These are phyloP conservation scores for Lithospermum erythrorhizon DNA, from an alignment of 257 asterid species.

Conservation along the genomic window DNA sequence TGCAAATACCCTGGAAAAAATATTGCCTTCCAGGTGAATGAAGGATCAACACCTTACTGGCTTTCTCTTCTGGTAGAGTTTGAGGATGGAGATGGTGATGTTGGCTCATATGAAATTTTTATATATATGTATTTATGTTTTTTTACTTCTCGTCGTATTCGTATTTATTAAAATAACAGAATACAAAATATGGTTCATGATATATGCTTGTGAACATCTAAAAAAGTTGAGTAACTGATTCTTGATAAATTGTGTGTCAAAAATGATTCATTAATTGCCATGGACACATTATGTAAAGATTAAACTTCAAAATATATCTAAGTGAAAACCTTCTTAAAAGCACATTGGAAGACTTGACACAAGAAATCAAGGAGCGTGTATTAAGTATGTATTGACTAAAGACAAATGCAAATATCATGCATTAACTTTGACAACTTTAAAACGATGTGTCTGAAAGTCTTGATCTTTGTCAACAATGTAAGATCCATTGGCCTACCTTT, in stretches of 20 bases:
- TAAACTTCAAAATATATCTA: conserved; percentile 26
- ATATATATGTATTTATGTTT: no score
- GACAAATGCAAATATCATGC: conserved; percentile 20
- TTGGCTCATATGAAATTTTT: no score
- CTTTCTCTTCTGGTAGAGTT: conserved; percentile 75
- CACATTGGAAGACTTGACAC: conserved; percentile 19
- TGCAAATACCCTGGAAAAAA: conserved; percentile 82
- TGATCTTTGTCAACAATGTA: conserved; percentile 10
- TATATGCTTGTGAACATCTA: no score
- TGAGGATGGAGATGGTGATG: conserved; percentile 90
- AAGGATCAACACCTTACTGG: conserved; percentile 91
- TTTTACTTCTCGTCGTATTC: no score
- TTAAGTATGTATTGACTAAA: not conserved
- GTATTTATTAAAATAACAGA: no score
- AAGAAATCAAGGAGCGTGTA: conserved; percentile 17
- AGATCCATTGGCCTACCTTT: conserved; percentile 17
- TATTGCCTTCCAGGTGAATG: conserved; percentile 78
- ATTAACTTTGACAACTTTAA: conserved; percentile 3
- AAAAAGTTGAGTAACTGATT: no score
- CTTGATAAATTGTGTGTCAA: no score
- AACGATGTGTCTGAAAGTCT: conserved; percentile 29
- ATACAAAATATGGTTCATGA: no score
- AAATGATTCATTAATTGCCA: conserved; percentile 17
- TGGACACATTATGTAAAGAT: conserved; percentile 18
- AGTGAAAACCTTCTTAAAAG: conserved; percentile 7